phyloP scores from a whole-genome alignment of 1,284 basidiomycete species.

The Pseudozyma thailandica region DNA sequence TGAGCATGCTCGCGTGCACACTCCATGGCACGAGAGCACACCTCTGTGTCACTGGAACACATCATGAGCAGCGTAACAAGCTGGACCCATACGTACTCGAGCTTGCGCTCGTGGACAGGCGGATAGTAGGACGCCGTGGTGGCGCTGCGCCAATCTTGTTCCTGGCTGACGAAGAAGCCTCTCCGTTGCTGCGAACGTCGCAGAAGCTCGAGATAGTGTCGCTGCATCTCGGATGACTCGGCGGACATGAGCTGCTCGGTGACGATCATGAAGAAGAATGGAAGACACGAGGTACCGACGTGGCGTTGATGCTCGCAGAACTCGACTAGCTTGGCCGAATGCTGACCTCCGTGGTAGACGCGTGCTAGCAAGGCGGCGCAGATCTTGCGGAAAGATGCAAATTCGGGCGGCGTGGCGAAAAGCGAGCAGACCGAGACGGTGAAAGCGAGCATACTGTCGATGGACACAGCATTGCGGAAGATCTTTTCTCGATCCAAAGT shows the following conservation, averaged over 20 bases:
- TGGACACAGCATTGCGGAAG: slow-evolving; percentile 34
- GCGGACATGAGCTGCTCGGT: slow-evolving; percentile 43
- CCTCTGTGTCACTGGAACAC: slow-evolving; percentile 60
- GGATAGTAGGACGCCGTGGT: slow-evolving; percentile 30
- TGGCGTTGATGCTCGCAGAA: slow-evolving; percentile 29
- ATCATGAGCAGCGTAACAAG: slow-evolving; percentile 52
- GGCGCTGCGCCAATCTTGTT: slow-evolving; percentile 15
- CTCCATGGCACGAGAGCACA: slow-evolving; percentile 57
- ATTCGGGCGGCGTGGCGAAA: slow-evolving; percentile 35
- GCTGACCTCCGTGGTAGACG: slow-evolving; percentile 20
- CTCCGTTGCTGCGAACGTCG: slow-evolving; percentile 31
- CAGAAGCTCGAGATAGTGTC: slow-evolving; percentile 48
- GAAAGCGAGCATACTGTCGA: slow-evolving; percentile 51
- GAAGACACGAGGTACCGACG: slow-evolving; percentile 29
- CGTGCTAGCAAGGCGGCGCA: slow-evolving; percentile 20
- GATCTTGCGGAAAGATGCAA: slow-evolving; percentile 25
- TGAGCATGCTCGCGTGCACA: slow-evolving; percentile 35
- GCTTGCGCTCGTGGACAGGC: slow-evolving; percentile 28
- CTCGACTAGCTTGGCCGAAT: slow-evolving; percentile 19
- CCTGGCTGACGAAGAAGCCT: slow-evolving; percentile 33
- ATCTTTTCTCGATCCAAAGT: slow-evolving; percentile 38
- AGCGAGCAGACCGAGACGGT: slow-evolving; percentile 24
- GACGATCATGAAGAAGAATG: slow-evolving; percentile 42
- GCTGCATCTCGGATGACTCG: slow-evolving; percentile 43
- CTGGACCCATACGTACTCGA: slow-evolving; percentile 42